Evolutionary conservation across 1,284 basidiomycete species (phyloP).

Genomic region (Fistulina hepatica): DNA sequence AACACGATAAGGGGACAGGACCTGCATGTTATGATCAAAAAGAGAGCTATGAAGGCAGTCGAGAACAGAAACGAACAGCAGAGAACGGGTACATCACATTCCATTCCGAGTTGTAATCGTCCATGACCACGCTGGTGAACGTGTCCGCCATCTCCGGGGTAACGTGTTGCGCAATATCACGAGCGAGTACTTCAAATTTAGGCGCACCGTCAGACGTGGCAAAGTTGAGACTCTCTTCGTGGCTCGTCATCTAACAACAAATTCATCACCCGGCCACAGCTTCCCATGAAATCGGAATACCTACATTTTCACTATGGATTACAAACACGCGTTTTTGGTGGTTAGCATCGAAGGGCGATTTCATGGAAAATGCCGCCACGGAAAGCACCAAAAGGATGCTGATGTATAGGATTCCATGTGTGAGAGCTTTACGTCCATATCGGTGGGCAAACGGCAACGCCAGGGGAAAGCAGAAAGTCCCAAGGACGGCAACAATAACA

Average conservation of each 20-base stretch:
- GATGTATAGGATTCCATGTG: slow-evolving; percentile 36
- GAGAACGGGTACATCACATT: slow-evolving; percentile 84
- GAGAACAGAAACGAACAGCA: slow-evolving; percentile 33
- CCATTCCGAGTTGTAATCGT: slow-evolving; percentile 72
- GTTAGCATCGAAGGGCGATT: slow-evolving; percentile 66
- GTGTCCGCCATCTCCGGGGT: slow-evolving; percentile 29
- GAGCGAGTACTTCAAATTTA: slow-evolving; percentile 52
- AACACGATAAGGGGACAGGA: slow-evolving; percentile 70
- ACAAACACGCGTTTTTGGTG: slow-evolving; percentile 88
- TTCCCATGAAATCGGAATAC: slow-evolving; percentile 18
- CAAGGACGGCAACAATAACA: slow-evolving; percentile 52
- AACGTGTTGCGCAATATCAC: slow-evolving; percentile 53
- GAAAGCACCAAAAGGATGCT: slow-evolving; percentile 37
- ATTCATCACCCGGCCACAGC: neutral
- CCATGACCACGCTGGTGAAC: slow-evolving; percentile 40
- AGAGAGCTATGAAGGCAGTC: neutral
- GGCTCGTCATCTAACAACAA: slow-evolving; percentile 49
- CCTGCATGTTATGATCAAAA: slow-evolving; percentile 32
- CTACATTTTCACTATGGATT: slow-evolving; percentile 80
- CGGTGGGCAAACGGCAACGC: slow-evolving; percentile 68
- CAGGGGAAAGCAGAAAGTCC: slow-evolving; percentile 55
- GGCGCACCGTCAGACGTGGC: slow-evolving; percentile 81
- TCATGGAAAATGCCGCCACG: slow-evolving; percentile 52
- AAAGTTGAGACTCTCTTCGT: slow-evolving; percentile 71
- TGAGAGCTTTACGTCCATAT: slow-evolving; percentile 42